Evolutionary conservation across 2,329 filamentous ascomycete species (phyloP), one percentile per base, ranked within the genome.

Genomic region (Xylaria sp.): DNA sequence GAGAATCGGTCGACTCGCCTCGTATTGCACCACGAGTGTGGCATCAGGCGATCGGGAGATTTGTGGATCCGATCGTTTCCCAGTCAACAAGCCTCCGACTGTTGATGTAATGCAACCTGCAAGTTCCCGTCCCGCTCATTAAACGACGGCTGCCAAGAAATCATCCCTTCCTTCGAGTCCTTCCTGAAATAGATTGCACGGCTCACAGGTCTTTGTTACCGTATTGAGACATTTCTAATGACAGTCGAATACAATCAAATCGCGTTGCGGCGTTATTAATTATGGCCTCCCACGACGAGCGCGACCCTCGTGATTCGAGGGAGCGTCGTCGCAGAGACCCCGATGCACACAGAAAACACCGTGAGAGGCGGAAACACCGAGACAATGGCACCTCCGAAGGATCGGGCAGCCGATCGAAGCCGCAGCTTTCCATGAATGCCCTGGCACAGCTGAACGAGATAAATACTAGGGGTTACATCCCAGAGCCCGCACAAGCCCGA

Each of bases 401-500:
- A 4, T 74, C 69, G n/a, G 61, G 72, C 11, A 68, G 69, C 33
- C 68, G 68, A 17, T 53, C 68, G 5, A 69, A 70, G 5, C 74
- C 71, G 38, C 61, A 73, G 4, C 72, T 83, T 25, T 83, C 82
- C 4, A 73, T 78, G 2, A 84, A 87, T 69, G 87, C 89, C 4
- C 76, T 94, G 51, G 88, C 88, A 12, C 86, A 87, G 71, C 76
- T 94, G 49, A 84, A 92, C 69, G 81, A 85, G 52, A 78, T 85
- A 57, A 89, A 91, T 75, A 72, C 74, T 23, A 74, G 75, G 19
- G 80, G 83, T 7, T 19, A 65, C n/a, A 52, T 57, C 33, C 59
- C 64, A 43, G 70, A 72, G 52, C 65, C 70, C 25, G 83, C 86
- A 65, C 57, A 57, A 43, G 23, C 60, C 15, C 80, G 79, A 40